Evolutionary conservation across 495 filamentous ascomycete genomes (phyloP), one percentile per base, ranked within the genome.

Genomic region (Hypomontagnella submonticulosa): DNA sequence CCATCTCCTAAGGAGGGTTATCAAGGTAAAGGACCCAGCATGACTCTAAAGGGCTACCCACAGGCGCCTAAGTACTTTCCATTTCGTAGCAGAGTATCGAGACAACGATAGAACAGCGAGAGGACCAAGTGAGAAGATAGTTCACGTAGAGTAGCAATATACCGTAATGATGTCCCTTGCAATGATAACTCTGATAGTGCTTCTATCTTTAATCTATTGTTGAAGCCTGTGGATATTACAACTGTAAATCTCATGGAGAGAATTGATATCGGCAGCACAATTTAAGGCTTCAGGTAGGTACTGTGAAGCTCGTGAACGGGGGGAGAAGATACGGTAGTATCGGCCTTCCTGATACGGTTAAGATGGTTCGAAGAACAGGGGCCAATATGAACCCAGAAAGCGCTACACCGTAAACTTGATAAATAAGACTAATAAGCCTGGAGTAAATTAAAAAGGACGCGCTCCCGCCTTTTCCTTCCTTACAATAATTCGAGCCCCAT

Each of bases 41-140:
- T 27, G 19, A 53, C 36, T n/a, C 43, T 63, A 18, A 56, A 12
- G 11, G 15, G 32, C 0, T 63, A 69, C 15, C 60, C 66, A 3
- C 30, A 4, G 16, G 40, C 33, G 9, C 57, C 62, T 2, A n/a
- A 6, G n/a, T 73, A 73, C 20, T 73, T 73, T 40, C 66, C 66
- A 0, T 73, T 56, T 42, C 10, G 34, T 12, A 60, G 48, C 16
- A 42, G 30, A 16, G 12, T 13, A n/a, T 3, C 23, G 6, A 27
- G 23, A 27, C 23, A 27, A 2, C 23, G 23, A 3, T 27, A 27
- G 23, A 27, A 6, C 2, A 3, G 6, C 23, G 23, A 27, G 2
- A 6, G 2, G 3, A 6, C 6, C 23, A n/a, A n/a, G n/a, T n/a
- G n/a, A 20, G 52, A 10, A 49, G 16, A 46, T 33, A 49, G n/a